A percentile compares a stretch with the other conserved stretches of the same genome.
These are phyloP conservation scores for Diaporthe vexans DNA, from an alignment of 2,329 filamentous ascomycete species.

Conservation along the genomic window DNA sequence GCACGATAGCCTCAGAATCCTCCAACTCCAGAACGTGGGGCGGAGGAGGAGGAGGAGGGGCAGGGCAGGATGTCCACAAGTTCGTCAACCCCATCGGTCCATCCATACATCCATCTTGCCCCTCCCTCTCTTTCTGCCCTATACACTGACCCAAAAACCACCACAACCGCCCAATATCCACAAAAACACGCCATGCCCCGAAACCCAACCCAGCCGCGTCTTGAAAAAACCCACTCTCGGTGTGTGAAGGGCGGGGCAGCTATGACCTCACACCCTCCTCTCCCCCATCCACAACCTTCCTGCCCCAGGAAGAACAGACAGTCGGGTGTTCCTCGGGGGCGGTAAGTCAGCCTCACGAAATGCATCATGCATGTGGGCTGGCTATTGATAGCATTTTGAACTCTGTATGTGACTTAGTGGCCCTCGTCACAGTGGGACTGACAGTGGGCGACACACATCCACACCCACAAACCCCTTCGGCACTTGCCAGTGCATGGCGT, in stretches of 20 bases:
- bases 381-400: slow-evolving; percentile 4
- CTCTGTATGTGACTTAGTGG: not conserved
- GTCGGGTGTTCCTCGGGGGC: slow-evolving; percentile 8
- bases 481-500: slow-evolving; percentile 17
- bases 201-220: slow-evolving; percentile 28
- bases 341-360: slow-evolving; percentile 25
- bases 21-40: slow-evolving; percentile 3
- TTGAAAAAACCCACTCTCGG: slow-evolving; percentile 19
- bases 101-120: not conserved
- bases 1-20: slow-evolving; percentile 18
- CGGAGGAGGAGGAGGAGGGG: not conserved
- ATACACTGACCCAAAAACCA: not conserved
- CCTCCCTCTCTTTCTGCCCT: slow-evolving; percentile 14
- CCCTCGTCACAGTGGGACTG: not conserved
- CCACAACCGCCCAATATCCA: not conserved
- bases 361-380: not conserved
- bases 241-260: not conserved
- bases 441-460: not conserved
- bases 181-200: slow-evolving; percentile 1
- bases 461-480: not conserved
- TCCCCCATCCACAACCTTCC: not conserved
- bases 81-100: not conserved
- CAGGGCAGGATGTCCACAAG: slow-evolving; percentile 1
- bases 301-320: not conserved
- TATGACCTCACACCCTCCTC: slow-evolving; percentile 21